phyloP scores from a whole-genome alignment of 1,139 yeast species.

The Pichiaceae sp. region DNA sequence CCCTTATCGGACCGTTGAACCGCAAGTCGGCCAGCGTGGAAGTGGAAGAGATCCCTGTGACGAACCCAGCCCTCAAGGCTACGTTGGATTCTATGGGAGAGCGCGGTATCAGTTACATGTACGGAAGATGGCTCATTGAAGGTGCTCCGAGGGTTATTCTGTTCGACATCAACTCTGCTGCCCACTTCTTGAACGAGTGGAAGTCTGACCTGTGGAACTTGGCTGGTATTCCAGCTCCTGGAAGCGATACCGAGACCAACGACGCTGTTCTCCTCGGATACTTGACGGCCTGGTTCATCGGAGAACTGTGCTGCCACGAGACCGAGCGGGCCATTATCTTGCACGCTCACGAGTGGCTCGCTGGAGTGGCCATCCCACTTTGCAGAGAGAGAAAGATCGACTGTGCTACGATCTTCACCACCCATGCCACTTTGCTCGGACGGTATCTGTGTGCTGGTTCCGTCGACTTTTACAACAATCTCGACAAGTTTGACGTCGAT shows the following conservation, averaged over 20 bases:
- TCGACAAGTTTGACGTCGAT: conserved; percentile 88
- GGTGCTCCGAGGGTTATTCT: conserved; percentile 92
- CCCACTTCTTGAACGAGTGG: conserved; percentile 76
- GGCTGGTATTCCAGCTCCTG: conserved; percentile 92
- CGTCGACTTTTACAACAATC: conserved; percentile 89
- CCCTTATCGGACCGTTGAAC: conserved; percentile 81
- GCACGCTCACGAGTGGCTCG: conserved; percentile 97
- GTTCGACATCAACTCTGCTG: conserved; percentile 77
- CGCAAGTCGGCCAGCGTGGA: conserved; percentile 80
- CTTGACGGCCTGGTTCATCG: conserved; percentile 93
- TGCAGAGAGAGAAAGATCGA: conserved; percentile 89
- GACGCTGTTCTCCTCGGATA: conserved; percentile 92
- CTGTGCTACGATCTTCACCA: conserved; percentile 91
- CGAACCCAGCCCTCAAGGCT: conserved; percentile 50
- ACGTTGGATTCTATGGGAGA: conserved; percentile 67
- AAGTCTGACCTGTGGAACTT: conserved; percentile 85
- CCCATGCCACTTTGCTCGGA: conserved; percentile 94
- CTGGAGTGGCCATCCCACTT: conserved; percentile 90
- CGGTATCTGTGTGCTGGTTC: conserved; percentile 94
- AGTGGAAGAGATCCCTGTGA: conserved; percentile 79
- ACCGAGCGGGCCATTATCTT: conserved; percentile 75
- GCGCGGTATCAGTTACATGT: conserved; percentile 75
- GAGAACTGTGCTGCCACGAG: conserved; percentile 81
- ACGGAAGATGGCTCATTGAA: conserved; percentile 96
- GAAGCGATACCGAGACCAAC: conserved; percentile 78